A percentile compares a stretch with the other conserved stretches of the same genome.
Evolutionary conservation across 2,329 filamentous ascomycete species (phyloP).

Genomic region (Monilinia aucupariae): DNA sequence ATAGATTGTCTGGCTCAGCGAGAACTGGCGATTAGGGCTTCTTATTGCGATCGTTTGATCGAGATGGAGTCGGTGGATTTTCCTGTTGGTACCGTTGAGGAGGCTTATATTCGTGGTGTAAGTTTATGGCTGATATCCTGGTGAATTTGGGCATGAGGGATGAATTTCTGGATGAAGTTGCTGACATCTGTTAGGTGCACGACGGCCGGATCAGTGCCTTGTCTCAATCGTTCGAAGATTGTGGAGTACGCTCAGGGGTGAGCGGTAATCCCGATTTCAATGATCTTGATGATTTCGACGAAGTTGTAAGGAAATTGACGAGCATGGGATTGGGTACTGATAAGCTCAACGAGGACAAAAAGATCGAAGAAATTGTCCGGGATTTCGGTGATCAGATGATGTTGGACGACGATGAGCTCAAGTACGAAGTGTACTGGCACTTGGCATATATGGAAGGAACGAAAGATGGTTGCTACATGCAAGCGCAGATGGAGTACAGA

Average conservation of each 20-base stretch:
- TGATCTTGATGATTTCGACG: constrained; percentile 9
- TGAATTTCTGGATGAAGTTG: neutral
- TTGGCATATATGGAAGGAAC: constrained; percentile 13
- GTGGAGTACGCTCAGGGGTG: neutral
- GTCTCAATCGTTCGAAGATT: constrained; percentile 1
- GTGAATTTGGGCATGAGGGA: neutral
- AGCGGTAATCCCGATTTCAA: neutral
- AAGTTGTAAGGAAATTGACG: neutral
- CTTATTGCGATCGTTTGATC: constrained; percentile 7
- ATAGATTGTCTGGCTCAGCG: constrained; percentile 5
- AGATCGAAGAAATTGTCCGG: neutral
- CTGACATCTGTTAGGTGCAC: constrained; percentile 6
- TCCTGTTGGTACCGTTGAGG: neutral
- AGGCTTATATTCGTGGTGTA: constrained; percentile 6
- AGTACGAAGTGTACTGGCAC: constrained; percentile 13
- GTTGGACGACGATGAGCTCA: constrained; percentile 5
- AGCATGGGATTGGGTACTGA: neutral
- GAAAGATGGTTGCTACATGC: constrained; percentile 12
- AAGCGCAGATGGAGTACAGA: constrained; percentile 4
- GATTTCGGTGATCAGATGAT: neutral
- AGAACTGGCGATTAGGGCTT: constrained; percentile 1
- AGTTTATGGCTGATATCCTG: neutral
- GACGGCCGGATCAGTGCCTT: constrained; percentile 14
- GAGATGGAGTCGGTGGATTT: constrained; percentile 1
- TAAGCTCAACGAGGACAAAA: neutral